Percentiles rank a stretch among this genome's conserved stretches.
These are phyloP conservation scores for Raffaelea albimanens DNA, from an alignment of 2,329 filamentous ascomycete species.

Conservation along the genomic window DNA sequence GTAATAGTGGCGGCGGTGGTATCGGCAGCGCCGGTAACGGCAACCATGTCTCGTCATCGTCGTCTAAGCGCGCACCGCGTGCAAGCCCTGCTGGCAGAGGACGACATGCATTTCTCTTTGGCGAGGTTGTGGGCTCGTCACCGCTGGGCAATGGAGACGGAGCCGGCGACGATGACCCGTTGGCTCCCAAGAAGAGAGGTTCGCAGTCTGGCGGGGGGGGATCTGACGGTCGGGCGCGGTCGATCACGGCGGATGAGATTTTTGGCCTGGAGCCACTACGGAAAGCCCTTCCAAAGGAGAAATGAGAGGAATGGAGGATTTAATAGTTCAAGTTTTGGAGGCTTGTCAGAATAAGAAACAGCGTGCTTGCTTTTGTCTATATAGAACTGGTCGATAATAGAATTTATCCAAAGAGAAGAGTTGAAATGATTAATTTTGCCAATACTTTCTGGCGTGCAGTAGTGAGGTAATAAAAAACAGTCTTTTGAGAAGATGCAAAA, in stretches of 20 bases:
- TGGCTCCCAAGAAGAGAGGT: neutral
- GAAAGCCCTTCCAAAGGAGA: slow-evolving; percentile 12
- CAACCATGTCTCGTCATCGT: neutral
- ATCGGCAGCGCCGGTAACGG: neutral
- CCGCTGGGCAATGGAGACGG: slow-evolving; percentile 5
- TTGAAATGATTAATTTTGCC: no score
- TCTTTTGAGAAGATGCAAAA: no score
- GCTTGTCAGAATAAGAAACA: no score
- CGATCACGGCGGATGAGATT: slow-evolving; percentile 35
- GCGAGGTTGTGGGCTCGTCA: slow-evolving; percentile 31
- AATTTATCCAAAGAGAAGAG: no score
- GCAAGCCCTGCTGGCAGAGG: slow-evolving; percentile 33
- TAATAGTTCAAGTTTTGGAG: no score
- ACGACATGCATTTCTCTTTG: slow-evolving; percentile 51
- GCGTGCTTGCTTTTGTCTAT: no score
- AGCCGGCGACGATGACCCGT: neutral
- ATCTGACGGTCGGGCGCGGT: slow-evolving; percentile 20
- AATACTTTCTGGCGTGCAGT: no score
- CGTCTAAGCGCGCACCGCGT: slow-evolving; percentile 10
- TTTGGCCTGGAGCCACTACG: slow-evolving; percentile 45
- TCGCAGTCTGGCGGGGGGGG: no score
- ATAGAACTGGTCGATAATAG: no score
- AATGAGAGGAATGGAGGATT: neutral
- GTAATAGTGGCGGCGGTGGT: slow-evolving; percentile 3
- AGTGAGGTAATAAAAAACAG: no score